Evolutionary conservation across 352 stramenopile species (phyloP), one percentile per base, ranked within the genome.

Genomic region (Phytophthora sp.): DNA sequence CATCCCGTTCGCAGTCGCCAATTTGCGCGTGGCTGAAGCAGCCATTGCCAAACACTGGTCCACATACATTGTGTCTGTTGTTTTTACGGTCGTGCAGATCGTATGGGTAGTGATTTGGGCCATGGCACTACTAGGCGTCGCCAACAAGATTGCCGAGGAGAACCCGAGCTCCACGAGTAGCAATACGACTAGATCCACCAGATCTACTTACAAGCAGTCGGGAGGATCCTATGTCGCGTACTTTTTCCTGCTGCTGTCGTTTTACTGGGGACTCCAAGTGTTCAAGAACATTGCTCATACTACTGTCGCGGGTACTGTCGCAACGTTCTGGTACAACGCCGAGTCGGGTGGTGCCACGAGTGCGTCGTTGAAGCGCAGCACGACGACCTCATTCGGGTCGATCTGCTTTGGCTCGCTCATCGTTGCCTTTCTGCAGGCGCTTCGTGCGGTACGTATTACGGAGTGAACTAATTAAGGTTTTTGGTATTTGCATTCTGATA

Each of bases 371-470:
- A 79, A 85, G 59, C 87, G 94, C 31, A 84, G 82, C 33, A 91
- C 81, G 23, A 98, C 94, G 8, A 97, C 89, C 7, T 96, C 94
- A 53, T 97, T 98, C 53, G 96, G 96, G 56, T 98, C 89, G n/a
- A 98, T 99, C 57, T 98, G 93, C 72, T 89, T 98, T 23, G 96
- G 96, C 15, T 98, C 89, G 21, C 77, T 99, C 9, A 82, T 99
- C 30, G 89, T 98, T 15, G 96, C 96, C 1, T 89, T 99, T 41
- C 69, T 99, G 33, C 89, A 98, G 73, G 86, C 94, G 2, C 68
- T 97, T 31, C 89, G 91, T 47, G 76, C 86, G 63, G 77, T 88
- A 84, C 61, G 67, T 47, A 29, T 16, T 39, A 29, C 5, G n/a
- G n/a, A n/a, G n/a, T n/a, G n/a, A 7, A 21, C 1, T 47, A 7